These are phyloP conservation scores for Abrus pulchellus DNA, from an alignment of 306 rosid species.

Conservation along the genomic window DNA sequence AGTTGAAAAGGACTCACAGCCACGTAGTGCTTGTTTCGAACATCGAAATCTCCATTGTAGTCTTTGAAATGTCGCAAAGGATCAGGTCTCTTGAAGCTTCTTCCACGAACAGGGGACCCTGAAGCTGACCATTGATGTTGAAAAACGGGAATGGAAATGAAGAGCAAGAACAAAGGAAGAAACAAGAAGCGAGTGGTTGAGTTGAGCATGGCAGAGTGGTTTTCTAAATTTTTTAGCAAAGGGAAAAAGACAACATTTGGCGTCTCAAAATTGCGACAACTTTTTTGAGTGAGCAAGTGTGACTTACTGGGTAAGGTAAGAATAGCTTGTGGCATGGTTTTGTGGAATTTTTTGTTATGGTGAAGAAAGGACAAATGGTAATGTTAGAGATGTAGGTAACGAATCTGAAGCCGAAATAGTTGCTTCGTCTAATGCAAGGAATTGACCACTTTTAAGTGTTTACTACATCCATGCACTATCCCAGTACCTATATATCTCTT, in stretches of 20 bases:
- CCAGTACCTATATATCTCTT: slow-evolving; percentile 40
- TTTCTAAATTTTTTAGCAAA: slow-evolving; percentile 7
- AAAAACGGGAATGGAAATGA: slow-evolving; percentile 52
- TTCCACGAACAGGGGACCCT: slow-evolving; percentile 57
- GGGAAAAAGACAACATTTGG: slow-evolving; percentile 47
- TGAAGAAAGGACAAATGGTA: slow-evolving; percentile 53
- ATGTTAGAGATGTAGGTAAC: slow-evolving; percentile 67
- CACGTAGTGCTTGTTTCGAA: slow-evolving; percentile 68
- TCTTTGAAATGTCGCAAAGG: slow-evolving; percentile 66
- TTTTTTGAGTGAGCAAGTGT: slow-evolving; percentile 49
- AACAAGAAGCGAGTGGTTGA: slow-evolving; percentile 45
- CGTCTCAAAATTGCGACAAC: slow-evolving; percentile 45
- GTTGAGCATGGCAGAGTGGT: slow-evolving; percentile 55
- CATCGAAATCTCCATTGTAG: slow-evolving; percentile 68
- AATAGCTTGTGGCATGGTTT: slow-evolving; percentile 80
- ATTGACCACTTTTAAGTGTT: slow-evolving; percentile 50
- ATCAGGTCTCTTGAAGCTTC: slow-evolving; percentile 63
- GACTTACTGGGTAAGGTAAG: slow-evolving; percentile 69
- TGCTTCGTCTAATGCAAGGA: slow-evolving; percentile 50
- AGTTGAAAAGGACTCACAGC: slow-evolving; percentile 61
- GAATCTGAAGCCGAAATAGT: slow-evolving; percentile 70
- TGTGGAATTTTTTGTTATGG: slow-evolving; percentile 41
- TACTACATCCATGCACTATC: background rate
- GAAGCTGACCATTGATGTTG: slow-evolving; percentile 49
- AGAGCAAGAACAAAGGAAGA: slow-evolving; percentile 52